Conservation (phyloP, 2,329 filamentous ascomycete genomes). For the Pseudogymnoascus sp. region DNA sequence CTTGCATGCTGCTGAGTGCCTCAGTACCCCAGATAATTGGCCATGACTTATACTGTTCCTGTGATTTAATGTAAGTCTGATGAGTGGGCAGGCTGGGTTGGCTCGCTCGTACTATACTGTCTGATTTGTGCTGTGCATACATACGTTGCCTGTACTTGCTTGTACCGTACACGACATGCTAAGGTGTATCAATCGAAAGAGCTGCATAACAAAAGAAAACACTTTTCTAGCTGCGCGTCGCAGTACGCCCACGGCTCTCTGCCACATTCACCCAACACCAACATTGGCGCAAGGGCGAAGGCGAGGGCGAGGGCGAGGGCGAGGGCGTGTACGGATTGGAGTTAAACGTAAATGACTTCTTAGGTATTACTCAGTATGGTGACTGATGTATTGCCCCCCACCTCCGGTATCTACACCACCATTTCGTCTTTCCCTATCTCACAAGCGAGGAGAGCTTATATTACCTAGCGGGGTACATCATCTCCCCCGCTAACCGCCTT, state of each 20-base stretch:
- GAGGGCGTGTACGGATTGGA: too few relatives aligned
- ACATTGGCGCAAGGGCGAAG: neutral
- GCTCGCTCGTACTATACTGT: neutral
- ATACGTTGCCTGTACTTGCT: too few relatives aligned
- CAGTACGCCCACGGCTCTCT: neutral
- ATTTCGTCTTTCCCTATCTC: neutral
- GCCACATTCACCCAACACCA: neutral
- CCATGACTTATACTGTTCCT: neutral
- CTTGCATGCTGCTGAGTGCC: neutral
- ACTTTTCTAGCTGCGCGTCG: neutral
- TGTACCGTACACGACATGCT: neutral
- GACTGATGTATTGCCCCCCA: constrained; percentile 9
- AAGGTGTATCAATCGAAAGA: neutral
- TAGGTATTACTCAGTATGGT: constrained; percentile 2
- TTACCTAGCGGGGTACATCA: neutral
- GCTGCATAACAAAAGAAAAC: neutral
- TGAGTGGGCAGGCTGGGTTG: neutral
- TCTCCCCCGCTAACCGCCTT: neutral
- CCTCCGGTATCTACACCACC: neutral
- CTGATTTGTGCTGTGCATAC: neutral
- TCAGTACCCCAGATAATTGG: neutral
- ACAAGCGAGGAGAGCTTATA: constrained; percentile 8
- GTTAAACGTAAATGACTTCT: too few relatives aligned
- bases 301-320: too few relatives aligned
- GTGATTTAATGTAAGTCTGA: neutral